These are phyloP conservation scores for Capronia americana DNA, from an alignment of 2,329 filamentous ascomycete species.

Conservation along the genomic window DNA sequence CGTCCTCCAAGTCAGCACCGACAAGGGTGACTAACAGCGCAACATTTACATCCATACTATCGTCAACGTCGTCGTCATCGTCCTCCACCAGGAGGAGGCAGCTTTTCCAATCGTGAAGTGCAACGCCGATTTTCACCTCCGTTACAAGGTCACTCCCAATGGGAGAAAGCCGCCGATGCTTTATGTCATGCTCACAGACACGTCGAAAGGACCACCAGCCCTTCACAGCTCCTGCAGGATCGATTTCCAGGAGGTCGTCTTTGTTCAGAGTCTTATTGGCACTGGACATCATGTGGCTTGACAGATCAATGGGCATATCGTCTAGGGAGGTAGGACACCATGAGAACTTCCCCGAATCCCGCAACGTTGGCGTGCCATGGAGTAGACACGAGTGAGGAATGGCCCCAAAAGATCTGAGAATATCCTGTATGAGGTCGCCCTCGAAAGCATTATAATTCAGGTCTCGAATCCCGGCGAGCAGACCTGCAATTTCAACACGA, in stretches of 20 bases:
- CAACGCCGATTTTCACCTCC: conserved; percentile 1
- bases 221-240: conserved; percentile 2
- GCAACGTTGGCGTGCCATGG: conserved; percentile 1
- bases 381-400: conserved; percentile 2
- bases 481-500: conserved; percentile 1
- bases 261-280: conserved; percentile 4
- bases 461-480: neutral
- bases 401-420: conserved; percentile 3
- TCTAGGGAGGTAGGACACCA: conserved; percentile 2
- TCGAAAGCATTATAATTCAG: neutral
- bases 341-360: neutral
- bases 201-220: conserved; percentile 3
- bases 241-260: neutral
- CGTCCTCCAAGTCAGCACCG: neutral
- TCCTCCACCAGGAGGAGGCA: neutral
- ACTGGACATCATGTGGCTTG: conserved; percentile 3
- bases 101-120: conserved; percentile 2
- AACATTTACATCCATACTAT: neutral
- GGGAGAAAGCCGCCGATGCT: neutral
- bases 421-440: conserved; percentile 1
- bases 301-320: conserved; percentile 3
- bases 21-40: neutral
- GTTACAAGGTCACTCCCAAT: neutral
- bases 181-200: conserved; percentile 3
- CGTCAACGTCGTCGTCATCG: neutral